Evolutionary conservation across 2,329 filamentous ascomycete genomes (phyloP).

Genomic region (Diaporthe amygdali): DNA sequence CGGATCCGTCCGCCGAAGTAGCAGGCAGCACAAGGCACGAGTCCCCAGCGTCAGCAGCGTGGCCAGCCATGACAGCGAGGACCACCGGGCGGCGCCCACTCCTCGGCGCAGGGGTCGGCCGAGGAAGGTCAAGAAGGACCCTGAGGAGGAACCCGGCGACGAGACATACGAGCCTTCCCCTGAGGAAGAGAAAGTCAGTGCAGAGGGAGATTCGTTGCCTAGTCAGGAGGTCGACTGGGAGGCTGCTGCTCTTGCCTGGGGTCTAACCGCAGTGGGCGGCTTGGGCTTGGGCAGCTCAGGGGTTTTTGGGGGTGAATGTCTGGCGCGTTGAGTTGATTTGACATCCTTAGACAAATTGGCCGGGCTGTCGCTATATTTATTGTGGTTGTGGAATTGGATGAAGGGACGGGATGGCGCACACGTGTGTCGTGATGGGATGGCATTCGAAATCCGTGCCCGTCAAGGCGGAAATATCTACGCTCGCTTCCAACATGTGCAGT

Average conservation of each 20-base stretch:
- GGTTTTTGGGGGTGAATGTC: conserved; percentile 53
- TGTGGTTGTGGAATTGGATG: background rate
- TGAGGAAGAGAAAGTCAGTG: conserved; percentile 33
- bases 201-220: conserved; percentile 48
- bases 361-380: background rate
- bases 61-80: conserved; percentile 14
- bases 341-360: background rate
- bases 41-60: conserved; percentile 7
- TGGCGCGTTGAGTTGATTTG: conserved; percentile 38
- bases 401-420: background rate
- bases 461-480: background rate
- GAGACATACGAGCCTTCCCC: conserved; percentile 44
- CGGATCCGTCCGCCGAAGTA: conserved; percentile 26
- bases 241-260: conserved; percentile 51
- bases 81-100: conserved; percentile 8
- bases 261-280: conserved; percentile 47
- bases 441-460: background rate
- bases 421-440: background rate
- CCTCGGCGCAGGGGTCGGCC: conserved; percentile 32
- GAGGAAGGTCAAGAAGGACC: conserved; percentile 33
- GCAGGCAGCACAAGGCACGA: conserved; percentile 12
- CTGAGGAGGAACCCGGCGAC: conserved; percentile 33
- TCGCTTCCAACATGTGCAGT: background rate
- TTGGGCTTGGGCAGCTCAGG: conserved; percentile 50
- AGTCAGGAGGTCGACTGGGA: conserved; percentile 51